Evolutionary conservation across 2,329 filamentous ascomycete genomes (phyloP), one percentile per base, ranked within the genome.

Genomic region (Arthrobotrys sphaeroides): DNA sequence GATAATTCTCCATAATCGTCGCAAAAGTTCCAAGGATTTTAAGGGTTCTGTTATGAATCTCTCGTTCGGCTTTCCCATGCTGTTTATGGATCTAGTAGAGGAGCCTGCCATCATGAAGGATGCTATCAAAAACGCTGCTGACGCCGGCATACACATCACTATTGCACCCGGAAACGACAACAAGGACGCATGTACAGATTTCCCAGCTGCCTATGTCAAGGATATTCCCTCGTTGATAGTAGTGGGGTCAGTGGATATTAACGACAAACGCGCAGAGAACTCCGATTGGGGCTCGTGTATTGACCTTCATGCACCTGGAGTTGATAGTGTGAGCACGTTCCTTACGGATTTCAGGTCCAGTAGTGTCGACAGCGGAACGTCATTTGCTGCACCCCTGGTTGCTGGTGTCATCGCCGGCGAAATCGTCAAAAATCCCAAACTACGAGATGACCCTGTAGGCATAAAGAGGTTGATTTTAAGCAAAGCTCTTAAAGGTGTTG

Each of bases 301-400:
- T 42, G 87, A 88, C 79, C 82, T 89, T 78, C 88, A 86, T 79
- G 87, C 86, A 12, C 87, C 87, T 0, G 87, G 87, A 20, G 83
- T 86, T 77, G 79, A 84, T 74, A 84, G 89, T 64, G 82, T 86
- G 12, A 85, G 83, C 40, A 81, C 86, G 2, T 88, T 84, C 84
- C 84, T 84, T 72, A 85, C 84, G 16, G 83, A 82, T 16, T 16
- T 6, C 28, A 49, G 45, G 24, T 84, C 82, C 68, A 84, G n/a
- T n/a, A n/a, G n/a, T n/a, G n/a, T n/a, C 87, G 77, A 85, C 87
- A 78, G 82, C 82, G 89, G 88, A 33, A 90, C 89, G 5, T 88
- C 85, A 31, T 89, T 90, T 88, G 89, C 90, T 31, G 86, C 86
- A n/a, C 90, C 90, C 1, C 89, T 78, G 12, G 78, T 79, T 16